Evolutionary conservation across 2,329 filamentous ascomycete genomes (phyloP), one percentile per base, ranked within the genome.

Genomic region (Aspergillus fischeri): DNA sequence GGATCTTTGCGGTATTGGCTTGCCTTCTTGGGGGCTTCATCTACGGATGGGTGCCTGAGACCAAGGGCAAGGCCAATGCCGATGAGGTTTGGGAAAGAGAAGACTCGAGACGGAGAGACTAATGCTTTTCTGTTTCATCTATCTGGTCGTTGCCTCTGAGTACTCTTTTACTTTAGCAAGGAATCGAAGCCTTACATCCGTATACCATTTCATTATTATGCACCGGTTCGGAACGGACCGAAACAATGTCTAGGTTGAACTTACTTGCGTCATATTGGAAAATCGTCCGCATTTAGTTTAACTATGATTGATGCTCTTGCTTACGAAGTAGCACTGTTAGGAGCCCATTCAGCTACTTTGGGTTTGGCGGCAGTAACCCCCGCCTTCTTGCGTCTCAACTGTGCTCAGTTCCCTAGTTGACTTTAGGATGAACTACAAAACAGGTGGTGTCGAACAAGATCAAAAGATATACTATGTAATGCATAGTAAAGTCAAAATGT

Each of bases 61-160:
- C 92, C 0, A 91, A 86, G 67, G 92, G 91, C 2, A 96, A 91
- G 81, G 86, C 84, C 68, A 87, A 88, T 67, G 86, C 84, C 0
- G 91, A 96, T 67, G 92, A 96, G 70, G 92, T 96, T n/a, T 97
- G 92, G 92, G 90, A 90, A 1, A 80, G 90, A 56, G 60, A 65
- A 20, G 63, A 69, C 41, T 67, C 53, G 47, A 53, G 73, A 52
- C 68, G 74, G 52, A 63, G 65, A 52, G 74, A 76, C 57, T 75
- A 65, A 47, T 17, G 5, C 14, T 6, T 14, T 38, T 38, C 5
- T 38, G 32, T 14, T 14, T 35, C 4, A 14, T 35, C 32, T 35
- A 35, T 35, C 2, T 17, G 14, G 32, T 35, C 14, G 6, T 38
- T 38, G 17, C 14, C 32, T 38, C 14, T 7, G 56, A 53, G n/a